phyloP scores from a whole-genome alignment of 371 early-diverging fungal genomes.

The Apophysomyces trapeziformis region DNA sequence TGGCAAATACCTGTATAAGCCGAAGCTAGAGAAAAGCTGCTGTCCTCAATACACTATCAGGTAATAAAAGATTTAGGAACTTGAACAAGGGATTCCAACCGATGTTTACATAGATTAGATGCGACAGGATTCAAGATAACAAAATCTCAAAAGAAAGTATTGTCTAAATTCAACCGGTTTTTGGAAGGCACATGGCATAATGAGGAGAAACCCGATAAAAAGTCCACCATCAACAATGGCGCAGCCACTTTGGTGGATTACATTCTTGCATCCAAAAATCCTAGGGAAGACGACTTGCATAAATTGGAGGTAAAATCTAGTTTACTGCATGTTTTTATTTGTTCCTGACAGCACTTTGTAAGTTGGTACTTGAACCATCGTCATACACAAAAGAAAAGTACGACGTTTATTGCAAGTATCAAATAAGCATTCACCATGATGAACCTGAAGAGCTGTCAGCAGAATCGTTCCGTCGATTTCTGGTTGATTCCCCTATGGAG shows the following conservation, averaged over 20 bases:
- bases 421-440: conserved; percentile 80
- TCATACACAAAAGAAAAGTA: conserved; percentile 76
- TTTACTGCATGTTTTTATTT: not conserved
- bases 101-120: conserved; percentile 45
- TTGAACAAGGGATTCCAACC: not conserved
- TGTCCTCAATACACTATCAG: conserved; percentile 76
- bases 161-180: conserved; percentile 63
- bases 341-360: not conserved
- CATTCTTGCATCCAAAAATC: not conserved
- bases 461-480: conserved; percentile 67
- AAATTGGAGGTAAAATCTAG: conserved; percentile 16
- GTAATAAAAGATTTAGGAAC: conserved; percentile 27
- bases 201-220: conserved; percentile 1
- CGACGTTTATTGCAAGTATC: conserved; percentile 81
- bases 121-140: conserved; percentile 50
- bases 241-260: not conserved
- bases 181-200: conserved; percentile 47
- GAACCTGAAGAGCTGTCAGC: conserved; percentile 54
- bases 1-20: conserved; percentile 68
- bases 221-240: conserved; percentile 2
- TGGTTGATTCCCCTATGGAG: conserved; percentile 77
- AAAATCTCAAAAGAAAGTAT: conserved; percentile 74
- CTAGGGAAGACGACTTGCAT: not conserved
- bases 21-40: conserved; percentile 63
- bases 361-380: conserved; percentile 67